Evolutionary conservation across 2,329 filamentous ascomycete species (phyloP), one percentile per base, ranked within the genome.

Genomic region (Ophiobolus disseminans): DNA sequence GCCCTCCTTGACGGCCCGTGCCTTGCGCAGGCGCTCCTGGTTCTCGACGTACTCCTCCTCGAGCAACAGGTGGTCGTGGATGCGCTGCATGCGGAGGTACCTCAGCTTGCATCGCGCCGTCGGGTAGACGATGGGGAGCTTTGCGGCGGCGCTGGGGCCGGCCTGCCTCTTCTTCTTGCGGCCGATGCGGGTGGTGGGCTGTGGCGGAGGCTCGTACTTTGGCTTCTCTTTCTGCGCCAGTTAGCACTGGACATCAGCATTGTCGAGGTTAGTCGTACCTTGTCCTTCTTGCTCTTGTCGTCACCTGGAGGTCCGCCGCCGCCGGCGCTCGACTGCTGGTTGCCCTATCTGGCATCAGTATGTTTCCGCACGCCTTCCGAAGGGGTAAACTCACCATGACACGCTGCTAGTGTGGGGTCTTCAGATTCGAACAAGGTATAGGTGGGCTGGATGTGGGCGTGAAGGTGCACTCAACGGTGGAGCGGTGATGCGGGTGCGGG

Each of bases 11-110:
- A 58, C 65, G 45, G 85, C 88, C 82, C 96, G 97, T 57, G 91
- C 88, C 76, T 96, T 97, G 66, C 95, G 87, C 66, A 97, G 81
- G 36, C 91, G 90, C 77, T 99, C 94, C 77, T 99, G 94, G 75
- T 99, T 99, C 81, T 97, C 93, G 55, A 99, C 94, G 62, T 96
- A 99, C 77, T 99, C 94, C 73, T 99, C 94, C 75, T 99, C 94
- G 22, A 99, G 85, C 55, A 99, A 81, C 53, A 99, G 82, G 71
- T 99, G 94, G 73, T 99, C 94, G 80, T 99, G 95, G 66, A 97
- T 91, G 69, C 94, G 88, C 79, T 99, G 94, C 94, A 99, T 97
- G 66, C 94, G 90, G 51, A 99, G 85, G 57, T 97, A 91, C 65
- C 93, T 87, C 63, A 99, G 84, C 81, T 99, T 99, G 84, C 94